Evolutionary conservation across 345 rosid genomes (phyloP), one percentile per base, ranked within the genome.

Genomic region (Chamaenerion angustifolium): DNA sequence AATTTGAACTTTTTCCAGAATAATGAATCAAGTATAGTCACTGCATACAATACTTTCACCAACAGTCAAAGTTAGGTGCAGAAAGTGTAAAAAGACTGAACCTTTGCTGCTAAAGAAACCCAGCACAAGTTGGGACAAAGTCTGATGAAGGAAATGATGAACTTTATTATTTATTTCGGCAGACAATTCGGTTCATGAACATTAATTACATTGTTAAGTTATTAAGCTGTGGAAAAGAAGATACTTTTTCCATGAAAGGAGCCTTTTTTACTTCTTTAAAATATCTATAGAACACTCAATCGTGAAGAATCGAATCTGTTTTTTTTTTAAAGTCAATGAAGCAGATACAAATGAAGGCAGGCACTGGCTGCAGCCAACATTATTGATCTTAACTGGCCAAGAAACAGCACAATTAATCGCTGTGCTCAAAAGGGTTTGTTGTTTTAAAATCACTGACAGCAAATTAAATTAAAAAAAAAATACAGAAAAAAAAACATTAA

Each of bases 231-330:
- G 74, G 56, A 73, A 74, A 78, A 63, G 80, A 69, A 72, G 80
- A 78, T 75, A 76, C 74, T 71, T 61, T 78, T 72, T 75, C 78
- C 74, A 68, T 67, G 70, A 78, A 70, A 57, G 84, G 67, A 63
- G 52, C 66, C 46, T 60, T 71, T 69, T 74, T 64, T 45, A 1
- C 18, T 45, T 13, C 6, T 45, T 12, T 43, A 4, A 43, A 4
- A 4, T 12, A 15, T 43, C 7, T 4, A 9, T 43, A 15, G 16
- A 43, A 43, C 46, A 43, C 14, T 1, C n/a, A 12, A 43, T 12
- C 1, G 11, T 4, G 16, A 12, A 12, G 46, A 12, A 43, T 12
- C 16, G 1, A 43, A 43, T 43, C 16, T 15, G 46, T n/a, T n/a
- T n/a, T n/a, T n/a, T n/a, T n/a, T n/a, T n/a, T n/a, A 41, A 49